Conservation (phyloP, 1,139 yeast genomes). For the Saccharomyces pastorianus region DNA sequence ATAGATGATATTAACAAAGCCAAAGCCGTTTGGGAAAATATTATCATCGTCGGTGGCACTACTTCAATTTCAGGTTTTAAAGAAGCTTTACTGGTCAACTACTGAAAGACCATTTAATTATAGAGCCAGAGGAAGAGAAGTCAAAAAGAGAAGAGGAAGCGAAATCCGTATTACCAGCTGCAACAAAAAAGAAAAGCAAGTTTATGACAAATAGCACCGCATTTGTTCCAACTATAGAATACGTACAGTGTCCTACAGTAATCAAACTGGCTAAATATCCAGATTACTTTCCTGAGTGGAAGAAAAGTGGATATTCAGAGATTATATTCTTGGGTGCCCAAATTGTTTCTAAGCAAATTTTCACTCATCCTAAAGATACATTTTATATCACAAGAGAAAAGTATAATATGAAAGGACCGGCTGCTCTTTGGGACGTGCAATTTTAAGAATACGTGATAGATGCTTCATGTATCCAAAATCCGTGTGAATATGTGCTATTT, state of each 20-base stretch:
- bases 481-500: not conserved
- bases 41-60: conserved; percentile 73
- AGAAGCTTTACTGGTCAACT: conserved; percentile 58
- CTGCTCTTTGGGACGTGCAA: conserved; percentile 45
- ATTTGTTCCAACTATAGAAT: conserved; percentile 36
- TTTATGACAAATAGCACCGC: conserved; percentile 20
- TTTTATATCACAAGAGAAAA: conserved; percentile 61
- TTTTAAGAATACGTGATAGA: conserved; percentile 31
- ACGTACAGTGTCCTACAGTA: conserved; percentile 65
- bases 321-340: conserved; percentile 78
- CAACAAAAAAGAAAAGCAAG: conserved; percentile 24
- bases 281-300: conserved; percentile 95
- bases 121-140: conserved; percentile 33
- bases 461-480: conserved; percentile 3
- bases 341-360: conserved; percentile 79
- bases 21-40: conserved; percentile 81
- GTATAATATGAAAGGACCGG: conserved; percentile 76
- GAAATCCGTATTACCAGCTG: conserved; percentile 15
- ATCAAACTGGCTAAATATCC: conserved; percentile 67
- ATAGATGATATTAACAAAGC: conserved; percentile 64
- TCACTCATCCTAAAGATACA: conserved; percentile 57
- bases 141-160: conserved; percentile 31
- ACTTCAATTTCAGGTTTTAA: conserved; percentile 66
- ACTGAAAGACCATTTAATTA: conserved; percentile 47
- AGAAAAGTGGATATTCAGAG: conserved; percentile 72